Conservation (phyloP, 192 early-diverging fungal species). For the Entrophospora sp. region DNA sequence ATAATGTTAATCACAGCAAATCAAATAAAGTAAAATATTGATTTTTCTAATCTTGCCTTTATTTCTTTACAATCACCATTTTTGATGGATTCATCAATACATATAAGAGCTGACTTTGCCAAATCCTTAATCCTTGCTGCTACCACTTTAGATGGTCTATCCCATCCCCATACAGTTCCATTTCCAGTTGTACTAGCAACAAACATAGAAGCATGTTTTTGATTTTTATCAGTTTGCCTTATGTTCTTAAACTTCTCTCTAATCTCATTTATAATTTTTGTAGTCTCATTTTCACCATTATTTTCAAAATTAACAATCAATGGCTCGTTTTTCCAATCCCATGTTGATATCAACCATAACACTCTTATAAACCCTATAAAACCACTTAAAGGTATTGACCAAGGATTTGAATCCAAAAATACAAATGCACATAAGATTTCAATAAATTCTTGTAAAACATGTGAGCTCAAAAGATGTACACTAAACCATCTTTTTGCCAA, state of each 20-base stretch:
- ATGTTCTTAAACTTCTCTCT: conserved; percentile 49
- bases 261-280: conserved; percentile 33
- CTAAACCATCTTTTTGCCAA: conserved; percentile 86
- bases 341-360: conserved; percentile 60
- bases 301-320: conserved; percentile 64
- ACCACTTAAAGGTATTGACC: conserved; percentile 50
- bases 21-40: neutral
- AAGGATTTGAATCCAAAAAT: conserved; percentile 58
- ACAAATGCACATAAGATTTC: conserved; percentile 68
- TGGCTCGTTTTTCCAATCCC: conserved; percentile 69
- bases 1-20: neutral
- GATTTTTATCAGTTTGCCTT: conserved; percentile 30
- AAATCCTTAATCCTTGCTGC: conserved; percentile 54
- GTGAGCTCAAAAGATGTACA: conserved; percentile 66
- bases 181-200: conserved; percentile 55
- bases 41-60: conserved; percentile 28
- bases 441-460: conserved; percentile 65
- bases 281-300: conserved; percentile 26
- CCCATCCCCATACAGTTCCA: conserved; percentile 49
- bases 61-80: conserved; percentile 31
- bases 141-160: conserved; percentile 47
- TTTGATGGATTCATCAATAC: conserved; percentile 36
- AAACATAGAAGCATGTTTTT: conserved; percentile 48
- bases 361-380: conserved; percentile 71
- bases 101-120: conserved; percentile 53